Conservation (phyloP, 2,329 filamentous ascomycete species). For the Xylariaceae sp. region DNA sequence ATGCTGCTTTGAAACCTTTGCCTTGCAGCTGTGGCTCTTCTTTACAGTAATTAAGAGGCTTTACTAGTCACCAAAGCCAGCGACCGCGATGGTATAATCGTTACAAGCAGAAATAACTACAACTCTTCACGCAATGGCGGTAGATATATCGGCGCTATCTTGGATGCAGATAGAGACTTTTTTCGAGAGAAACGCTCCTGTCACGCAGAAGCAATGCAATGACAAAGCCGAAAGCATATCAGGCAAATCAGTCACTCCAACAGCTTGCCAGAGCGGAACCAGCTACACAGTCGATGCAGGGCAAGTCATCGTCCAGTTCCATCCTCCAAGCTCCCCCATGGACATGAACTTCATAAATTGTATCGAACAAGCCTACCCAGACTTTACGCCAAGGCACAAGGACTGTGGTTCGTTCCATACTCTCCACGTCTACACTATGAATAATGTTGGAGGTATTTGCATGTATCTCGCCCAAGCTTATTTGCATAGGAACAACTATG, state of each 20-base stretch:
- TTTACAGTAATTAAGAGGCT: no score
- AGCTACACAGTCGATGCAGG: constrained; percentile 26
- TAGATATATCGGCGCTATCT: constrained; percentile 16
- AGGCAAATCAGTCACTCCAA: constrained; percentile 12
- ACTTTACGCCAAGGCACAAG: constrained; percentile 21
- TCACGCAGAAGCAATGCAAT: constrained; percentile 23
- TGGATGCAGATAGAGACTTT: constrained; percentile 18
- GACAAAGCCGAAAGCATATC: constrained; percentile 14
- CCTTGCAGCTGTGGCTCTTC: no score
- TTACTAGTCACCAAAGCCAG: no score
- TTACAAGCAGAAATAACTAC: no score
- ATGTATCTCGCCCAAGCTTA: constrained; percentile 19
- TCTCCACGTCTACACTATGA: constrained; percentile 25
- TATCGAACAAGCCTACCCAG: constrained; percentile 25
- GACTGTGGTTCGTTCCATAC: constrained; percentile 6
- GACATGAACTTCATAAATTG: constrained; percentile 14
- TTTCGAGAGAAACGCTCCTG: constrained; percentile 13
- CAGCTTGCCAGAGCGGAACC: constrained; percentile 20
- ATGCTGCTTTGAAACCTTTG: no score
- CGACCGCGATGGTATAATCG: no score
- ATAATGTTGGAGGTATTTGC: constrained; percentile 22
- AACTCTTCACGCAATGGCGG: constrained; percentile 12
- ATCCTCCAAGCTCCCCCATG: constrained; percentile 6
- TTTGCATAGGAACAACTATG: constrained; percentile 19
- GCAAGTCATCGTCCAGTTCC: constrained; percentile 22